Percentiles rank a stretch among this genome's conserved stretches.
Evolutionary conservation across 2,329 filamentous ascomycete species (phyloP).

Genomic region (Rhynchosporium graminicola): DNA sequence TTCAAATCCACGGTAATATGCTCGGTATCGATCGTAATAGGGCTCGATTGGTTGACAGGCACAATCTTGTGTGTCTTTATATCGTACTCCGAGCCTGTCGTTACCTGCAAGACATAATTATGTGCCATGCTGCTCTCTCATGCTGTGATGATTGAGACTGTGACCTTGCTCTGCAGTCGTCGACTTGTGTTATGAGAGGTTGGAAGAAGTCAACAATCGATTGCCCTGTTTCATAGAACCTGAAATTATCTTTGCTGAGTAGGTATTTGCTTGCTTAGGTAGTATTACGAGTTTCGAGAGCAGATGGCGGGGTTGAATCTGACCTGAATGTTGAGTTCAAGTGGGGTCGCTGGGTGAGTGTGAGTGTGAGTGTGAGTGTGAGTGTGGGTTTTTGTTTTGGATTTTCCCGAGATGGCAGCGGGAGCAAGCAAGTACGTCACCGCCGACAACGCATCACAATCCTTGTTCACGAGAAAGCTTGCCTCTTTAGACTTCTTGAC

Average conservation of each 20-base stretch:
- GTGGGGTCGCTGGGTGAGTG: neutral
- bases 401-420: neutral
- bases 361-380: neutral
- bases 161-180: neutral
- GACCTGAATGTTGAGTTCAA: neutral
- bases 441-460: constrained; percentile 1
- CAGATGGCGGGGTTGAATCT: neutral
- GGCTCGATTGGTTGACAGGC: constrained; percentile 69
- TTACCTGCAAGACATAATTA: constrained; percentile 79
- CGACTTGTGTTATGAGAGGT: neutral
- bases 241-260: too few relatives aligned
- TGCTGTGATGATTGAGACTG: neutral
- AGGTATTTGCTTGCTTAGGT: too few relatives aligned
- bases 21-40: constrained; percentile 62
- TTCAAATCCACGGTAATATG: constrained; percentile 68
- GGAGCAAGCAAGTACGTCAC: constrained; percentile 6
- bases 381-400: neutral
- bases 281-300: neutral
- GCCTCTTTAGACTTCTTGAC: neutral
- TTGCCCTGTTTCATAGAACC: neutral
- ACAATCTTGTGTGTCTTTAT: constrained; percentile 69
- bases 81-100: constrained; percentile 78
- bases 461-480: constrained; percentile 7
- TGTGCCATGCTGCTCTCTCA: constrained; percentile 50
- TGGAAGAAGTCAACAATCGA: neutral